Conservation (phyloP, 2,329 filamentous ascomycete species). For the Rachicladosporium sp. region DNA sequence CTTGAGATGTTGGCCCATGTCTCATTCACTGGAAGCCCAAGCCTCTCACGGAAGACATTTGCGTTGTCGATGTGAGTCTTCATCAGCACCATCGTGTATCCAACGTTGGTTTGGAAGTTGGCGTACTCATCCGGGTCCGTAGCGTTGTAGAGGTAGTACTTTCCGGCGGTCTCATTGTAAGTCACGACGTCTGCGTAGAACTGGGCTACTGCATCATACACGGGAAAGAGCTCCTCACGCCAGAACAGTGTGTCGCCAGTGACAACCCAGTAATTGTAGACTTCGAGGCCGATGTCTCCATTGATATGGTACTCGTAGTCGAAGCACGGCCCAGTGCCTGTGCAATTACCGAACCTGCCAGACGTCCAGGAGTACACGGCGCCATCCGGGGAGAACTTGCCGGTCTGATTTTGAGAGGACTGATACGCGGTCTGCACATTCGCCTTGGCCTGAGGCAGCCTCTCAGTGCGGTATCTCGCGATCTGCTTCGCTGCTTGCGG, state of each 20-base stretch:
- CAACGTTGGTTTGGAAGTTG: conserved; percentile 53
- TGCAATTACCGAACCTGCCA: conserved; percentile 56
- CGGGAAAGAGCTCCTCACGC: conserved; percentile 43
- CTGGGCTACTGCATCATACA: conserved; percentile 52
- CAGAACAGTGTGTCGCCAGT: conserved; percentile 48
- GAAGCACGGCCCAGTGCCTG: conserved; percentile 47
- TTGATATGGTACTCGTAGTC: conserved; percentile 64
- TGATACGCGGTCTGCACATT: conserved; percentile 46
- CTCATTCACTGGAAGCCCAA: conserved; percentile 42
- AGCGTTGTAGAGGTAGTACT: conserved; percentile 46
- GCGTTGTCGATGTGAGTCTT: conserved; percentile 43
- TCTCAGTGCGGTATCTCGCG: conserved; percentile 49
- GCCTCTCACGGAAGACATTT: conserved; percentile 44
- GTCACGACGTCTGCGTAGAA: conserved; percentile 49
- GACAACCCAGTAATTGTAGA: conserved; percentile 48
- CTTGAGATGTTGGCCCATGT: conserved; percentile 46
- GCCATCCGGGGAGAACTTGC: conserved; percentile 43
- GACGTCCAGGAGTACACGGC: conserved; percentile 59
- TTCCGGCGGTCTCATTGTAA: conserved; percentile 44
- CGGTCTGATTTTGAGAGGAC: conserved; percentile 48
- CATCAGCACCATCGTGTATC: conserved; percentile 55
- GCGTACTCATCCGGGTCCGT: conserved; percentile 65
- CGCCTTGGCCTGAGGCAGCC: conserved; percentile 45
- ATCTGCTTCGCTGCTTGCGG: conserved; percentile 51
- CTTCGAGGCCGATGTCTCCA: conserved; percentile 52